phyloP scores from a whole-genome alignment of 1,284 basidiomycete genomes.

The Irpex sp. region DNA sequence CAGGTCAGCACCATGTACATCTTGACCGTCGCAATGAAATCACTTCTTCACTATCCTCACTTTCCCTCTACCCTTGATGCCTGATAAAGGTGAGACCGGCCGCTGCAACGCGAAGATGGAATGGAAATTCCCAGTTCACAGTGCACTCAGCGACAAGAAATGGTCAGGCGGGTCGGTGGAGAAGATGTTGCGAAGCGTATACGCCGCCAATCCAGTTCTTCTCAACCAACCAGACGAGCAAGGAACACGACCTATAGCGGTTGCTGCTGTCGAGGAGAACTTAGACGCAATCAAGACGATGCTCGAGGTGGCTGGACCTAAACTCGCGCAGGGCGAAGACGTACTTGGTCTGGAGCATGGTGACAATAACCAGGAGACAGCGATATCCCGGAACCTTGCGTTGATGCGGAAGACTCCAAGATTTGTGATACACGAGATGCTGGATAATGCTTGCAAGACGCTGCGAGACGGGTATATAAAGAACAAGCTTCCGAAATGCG shows the following conservation, averaged over 20 bases:
- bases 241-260: conserved; percentile 2
- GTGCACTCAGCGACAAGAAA: conserved; percentile 5
- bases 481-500: conserved; percentile 7
- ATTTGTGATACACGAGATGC: conserved; percentile 8
- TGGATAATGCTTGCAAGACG: conserved; percentile 1
- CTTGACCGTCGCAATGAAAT: not conserved
- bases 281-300: conserved; percentile 3
- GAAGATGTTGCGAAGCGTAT: conserved; percentile 1
- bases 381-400: conserved; percentile 5
- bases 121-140: conserved; percentile 6
- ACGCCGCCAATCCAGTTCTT: not conserved
- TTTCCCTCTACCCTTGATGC: not conserved
- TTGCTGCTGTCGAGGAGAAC: conserved; percentile 6
- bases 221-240: conserved; percentile 5
- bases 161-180: not conserved
- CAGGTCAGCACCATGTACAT: not conserved
- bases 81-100: not conserved
- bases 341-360: conserved; percentile 4
- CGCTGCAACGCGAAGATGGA: not conserved
- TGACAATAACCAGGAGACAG: conserved; percentile 7
- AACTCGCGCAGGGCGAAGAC: conserved; percentile 7
- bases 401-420: conserved; percentile 5
- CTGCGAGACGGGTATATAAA: conserved; percentile 4
- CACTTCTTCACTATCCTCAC: not conserved
- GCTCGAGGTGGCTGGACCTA: conserved; percentile 4